Conservation (phyloP, 75 land plant species). For the Adiantum capillusveneris region DNA sequence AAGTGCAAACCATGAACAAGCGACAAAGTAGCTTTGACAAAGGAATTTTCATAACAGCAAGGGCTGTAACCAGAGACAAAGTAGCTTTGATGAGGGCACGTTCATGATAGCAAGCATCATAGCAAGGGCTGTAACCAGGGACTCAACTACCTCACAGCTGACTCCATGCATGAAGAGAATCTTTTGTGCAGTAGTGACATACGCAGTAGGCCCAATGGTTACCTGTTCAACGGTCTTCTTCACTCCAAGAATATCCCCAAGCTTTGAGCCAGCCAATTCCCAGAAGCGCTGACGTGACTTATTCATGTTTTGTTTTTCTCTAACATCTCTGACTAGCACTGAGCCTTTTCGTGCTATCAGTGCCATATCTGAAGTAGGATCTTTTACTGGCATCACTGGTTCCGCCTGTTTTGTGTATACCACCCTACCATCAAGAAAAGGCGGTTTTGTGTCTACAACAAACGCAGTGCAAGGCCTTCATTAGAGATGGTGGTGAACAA, state of each 20-base stretch:
- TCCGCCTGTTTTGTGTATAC: conserved; percentile 96
- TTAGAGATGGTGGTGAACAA: neutral
- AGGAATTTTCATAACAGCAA: too few species aligned
- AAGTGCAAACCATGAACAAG: too few species aligned
- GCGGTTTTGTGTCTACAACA: conserved; percentile 88
- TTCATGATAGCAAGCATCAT: too few species aligned
- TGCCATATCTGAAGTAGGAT: conserved; percentile 98
- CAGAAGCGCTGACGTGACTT: conserved; percentile 95
- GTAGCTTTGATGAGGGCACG: too few species aligned
- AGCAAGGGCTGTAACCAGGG: too few species aligned
- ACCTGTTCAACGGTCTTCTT: conserved; percentile 92
- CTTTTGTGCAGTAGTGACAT: too few species aligned
- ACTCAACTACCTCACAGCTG: too few species aligned
- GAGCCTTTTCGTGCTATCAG: conserved; percentile 95
- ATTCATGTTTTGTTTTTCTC: conserved; percentile 81
- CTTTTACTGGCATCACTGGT: conserved; percentile 92
- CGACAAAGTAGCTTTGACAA: too few species aligned
- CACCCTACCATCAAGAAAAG: conserved; percentile 88
- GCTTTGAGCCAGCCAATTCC: conserved; percentile 95
- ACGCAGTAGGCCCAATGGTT: too few species aligned
- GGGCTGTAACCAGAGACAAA: too few species aligned
- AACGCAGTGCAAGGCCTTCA: neutral
- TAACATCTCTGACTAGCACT: conserved; percentile 73
- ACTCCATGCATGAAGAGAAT: too few species aligned
- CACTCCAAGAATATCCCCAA: conserved; percentile 92